Percentiles rank a stretch among this genome's conserved stretches.
phyloP scores from a whole-genome alignment of 148 eudicot species.

The Vaccinium myrtillus region DNA sequence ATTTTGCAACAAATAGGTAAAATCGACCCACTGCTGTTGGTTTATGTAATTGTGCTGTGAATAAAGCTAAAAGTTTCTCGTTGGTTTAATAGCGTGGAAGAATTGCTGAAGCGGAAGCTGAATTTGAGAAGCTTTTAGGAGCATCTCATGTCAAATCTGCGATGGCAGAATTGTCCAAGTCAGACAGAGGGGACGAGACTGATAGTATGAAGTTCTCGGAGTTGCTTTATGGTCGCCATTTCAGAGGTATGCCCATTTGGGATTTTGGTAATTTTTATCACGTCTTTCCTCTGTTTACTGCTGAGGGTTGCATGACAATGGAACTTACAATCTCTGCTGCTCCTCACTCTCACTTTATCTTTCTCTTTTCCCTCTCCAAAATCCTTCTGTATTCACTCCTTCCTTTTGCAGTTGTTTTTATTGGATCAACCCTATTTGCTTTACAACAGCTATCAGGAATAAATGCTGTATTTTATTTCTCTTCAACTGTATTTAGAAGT shows the following conservation, averaged over 20 bases:
- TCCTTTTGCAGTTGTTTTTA: slow-evolving; percentile 99
- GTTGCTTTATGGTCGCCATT: slow-evolving; percentile 76
- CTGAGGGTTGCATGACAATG: background rate
- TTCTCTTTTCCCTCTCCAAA: slow-evolving; percentile 21
- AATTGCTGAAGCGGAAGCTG: slow-evolving; percentile 73
- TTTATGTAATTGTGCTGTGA: background rate
- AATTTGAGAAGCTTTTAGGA: slow-evolving; percentile 77
- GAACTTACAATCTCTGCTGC: background rate
- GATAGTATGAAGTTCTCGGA: slow-evolving; percentile 57
- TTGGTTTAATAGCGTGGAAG: slow-evolving; percentile 62
- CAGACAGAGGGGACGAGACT: slow-evolving; percentile 67
- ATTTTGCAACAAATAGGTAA: background rate
- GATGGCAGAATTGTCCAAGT: slow-evolving; percentile 72
- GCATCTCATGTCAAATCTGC: slow-evolving; percentile 65
- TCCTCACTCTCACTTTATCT: background rate
- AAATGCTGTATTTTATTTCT: slow-evolving; percentile 98
- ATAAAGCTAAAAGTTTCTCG: slow-evolving; percentile 18
- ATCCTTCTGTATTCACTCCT: slow-evolving; percentile 46
- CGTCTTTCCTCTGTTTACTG: background rate
- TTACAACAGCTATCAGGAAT: slow-evolving; percentile 99
- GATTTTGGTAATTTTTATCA: background rate
- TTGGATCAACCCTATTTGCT: slow-evolving; percentile 99
- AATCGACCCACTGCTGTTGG: background rate
- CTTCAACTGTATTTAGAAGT: slow-evolving; percentile 99
- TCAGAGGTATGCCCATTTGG: slow-evolving; percentile 53